Conservation (phyloP, 176 grass and related monocot genomes). For the Oryza brachyantha region DNA sequence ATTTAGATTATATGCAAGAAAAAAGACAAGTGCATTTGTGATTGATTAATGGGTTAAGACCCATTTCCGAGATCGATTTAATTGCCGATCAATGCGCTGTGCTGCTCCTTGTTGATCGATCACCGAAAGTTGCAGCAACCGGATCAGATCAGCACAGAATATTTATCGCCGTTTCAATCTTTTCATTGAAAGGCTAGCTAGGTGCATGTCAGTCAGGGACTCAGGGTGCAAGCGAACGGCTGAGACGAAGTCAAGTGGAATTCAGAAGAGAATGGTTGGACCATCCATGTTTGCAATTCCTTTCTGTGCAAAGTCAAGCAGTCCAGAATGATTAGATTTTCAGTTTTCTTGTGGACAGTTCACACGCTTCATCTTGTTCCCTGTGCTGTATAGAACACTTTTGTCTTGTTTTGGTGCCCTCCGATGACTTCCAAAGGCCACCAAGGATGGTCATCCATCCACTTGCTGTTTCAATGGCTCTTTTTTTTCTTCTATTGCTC, state of each 20-base stretch:
- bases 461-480: conserved; percentile 31
- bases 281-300: not conserved
- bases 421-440: conserved; percentile 42
- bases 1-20: too few species aligned
- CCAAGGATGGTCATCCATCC: conserved; percentile 19
- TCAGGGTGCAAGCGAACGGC: conserved; percentile 14
- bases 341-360: not conserved
- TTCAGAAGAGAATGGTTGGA: conserved; percentile 19
- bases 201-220: not conserved
- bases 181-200: conserved; percentile 22
- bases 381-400: not conserved
- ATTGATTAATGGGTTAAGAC: not conserved
- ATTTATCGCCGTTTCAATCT: conserved; percentile 20
- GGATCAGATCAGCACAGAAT: conserved; percentile 13
- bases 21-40: too few species aligned
- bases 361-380: not conserved
- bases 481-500: not conserved
- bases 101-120: conserved; percentile 12
- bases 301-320: conserved; percentile 22
- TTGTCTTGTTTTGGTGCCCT: conserved; percentile 34
- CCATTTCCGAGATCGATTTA: not conserved
- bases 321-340: not conserved
- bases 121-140: conserved; percentile 25
- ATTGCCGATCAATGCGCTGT: not conserved
- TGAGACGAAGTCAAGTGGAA: not conserved